phyloP scores from a whole-genome alignment of 2,329 filamentous ascomycete species.

The Eutypa lata region DNA sequence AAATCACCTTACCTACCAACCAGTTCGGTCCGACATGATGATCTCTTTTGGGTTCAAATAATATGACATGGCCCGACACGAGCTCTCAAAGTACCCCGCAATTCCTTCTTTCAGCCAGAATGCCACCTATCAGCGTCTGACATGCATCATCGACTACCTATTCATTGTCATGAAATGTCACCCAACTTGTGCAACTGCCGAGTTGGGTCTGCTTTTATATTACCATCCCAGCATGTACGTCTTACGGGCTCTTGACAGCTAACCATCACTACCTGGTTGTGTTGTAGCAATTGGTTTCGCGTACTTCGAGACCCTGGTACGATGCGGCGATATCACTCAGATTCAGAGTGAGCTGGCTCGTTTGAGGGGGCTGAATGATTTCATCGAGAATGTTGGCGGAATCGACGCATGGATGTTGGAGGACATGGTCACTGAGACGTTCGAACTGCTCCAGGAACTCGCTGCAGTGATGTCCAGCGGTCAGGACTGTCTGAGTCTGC shows the following conservation, averaged over 20 bases:
- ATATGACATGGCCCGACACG: too few relatives aligned
- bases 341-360: constrained; percentile 70
- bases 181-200: neutral
- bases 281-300: constrained; percentile 79
- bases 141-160: neutral
- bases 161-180: neutral
- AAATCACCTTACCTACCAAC: constrained; percentile 12
- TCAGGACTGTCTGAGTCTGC: constrained; percentile 48
- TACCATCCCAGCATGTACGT: neutral
- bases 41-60: neutral
- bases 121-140: neutral
- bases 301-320: constrained; percentile 84
- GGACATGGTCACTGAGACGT: constrained; percentile 77
- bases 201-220: neutral
- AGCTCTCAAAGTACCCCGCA: neutral
- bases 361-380: constrained; percentile 66
- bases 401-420: constrained; percentile 70
- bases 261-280: constrained; percentile 7
- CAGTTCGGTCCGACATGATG: constrained; percentile 3
- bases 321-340: constrained; percentile 59
- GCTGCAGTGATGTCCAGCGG: constrained; percentile 57
- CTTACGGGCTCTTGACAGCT: constrained; percentile 1
- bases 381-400: constrained; percentile 69
- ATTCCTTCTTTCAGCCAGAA: neutral
- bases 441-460: constrained; percentile 64